Percentiles rank a stretch among this genome's conserved stretches.
These are phyloP conservation scores for Trichosporon faecale DNA, from an alignment of 1,284 basidiomycete species.

Conservation along the genomic window DNA sequence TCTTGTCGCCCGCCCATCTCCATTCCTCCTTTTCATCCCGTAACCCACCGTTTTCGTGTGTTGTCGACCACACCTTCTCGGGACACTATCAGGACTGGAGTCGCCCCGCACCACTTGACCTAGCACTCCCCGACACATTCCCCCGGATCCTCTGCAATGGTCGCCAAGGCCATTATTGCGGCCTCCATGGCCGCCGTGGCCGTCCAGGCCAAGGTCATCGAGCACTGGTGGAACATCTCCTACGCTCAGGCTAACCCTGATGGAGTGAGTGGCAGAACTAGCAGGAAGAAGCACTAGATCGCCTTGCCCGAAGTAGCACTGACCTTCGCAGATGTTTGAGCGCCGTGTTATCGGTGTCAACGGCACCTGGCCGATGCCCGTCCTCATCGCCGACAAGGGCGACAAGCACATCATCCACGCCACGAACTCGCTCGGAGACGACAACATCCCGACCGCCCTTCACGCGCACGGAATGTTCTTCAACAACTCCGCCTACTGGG, in stretches of 20 bases:
- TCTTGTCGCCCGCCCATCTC: constrained; percentile 5
- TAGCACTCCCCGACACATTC: neutral
- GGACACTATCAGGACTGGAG: neutral
- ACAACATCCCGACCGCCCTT: constrained; percentile 56
- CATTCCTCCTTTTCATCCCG: neutral
- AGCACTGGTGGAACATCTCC: constrained; percentile 54
- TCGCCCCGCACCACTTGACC: neutral
- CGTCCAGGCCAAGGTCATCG: constrained; percentile 42
- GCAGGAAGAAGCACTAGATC: neutral
- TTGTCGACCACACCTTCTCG: neutral
- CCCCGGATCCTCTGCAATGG: constrained; percentile 14
- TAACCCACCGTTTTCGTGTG: neutral
- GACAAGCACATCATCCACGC: constrained; percentile 69
- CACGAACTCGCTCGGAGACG: constrained; percentile 63
- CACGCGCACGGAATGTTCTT: constrained; percentile 94
- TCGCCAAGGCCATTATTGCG: constrained; percentile 23
- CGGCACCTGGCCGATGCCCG: constrained; percentile 77
- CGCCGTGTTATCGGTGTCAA: constrained; percentile 82
- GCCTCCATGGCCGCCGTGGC: constrained; percentile 24
- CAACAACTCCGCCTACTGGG: constrained; percentile 78
- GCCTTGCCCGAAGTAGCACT: neutral
- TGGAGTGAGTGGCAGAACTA: constrained; percentile 41
- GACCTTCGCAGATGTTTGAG: constrained; percentile 41
- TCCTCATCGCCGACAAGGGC: constrained; percentile 66
- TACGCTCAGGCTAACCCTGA: constrained; percentile 52